Conservation (phyloP, 1,284 basidiomycete genomes). For the Pseudozyma thailandica region DNA sequence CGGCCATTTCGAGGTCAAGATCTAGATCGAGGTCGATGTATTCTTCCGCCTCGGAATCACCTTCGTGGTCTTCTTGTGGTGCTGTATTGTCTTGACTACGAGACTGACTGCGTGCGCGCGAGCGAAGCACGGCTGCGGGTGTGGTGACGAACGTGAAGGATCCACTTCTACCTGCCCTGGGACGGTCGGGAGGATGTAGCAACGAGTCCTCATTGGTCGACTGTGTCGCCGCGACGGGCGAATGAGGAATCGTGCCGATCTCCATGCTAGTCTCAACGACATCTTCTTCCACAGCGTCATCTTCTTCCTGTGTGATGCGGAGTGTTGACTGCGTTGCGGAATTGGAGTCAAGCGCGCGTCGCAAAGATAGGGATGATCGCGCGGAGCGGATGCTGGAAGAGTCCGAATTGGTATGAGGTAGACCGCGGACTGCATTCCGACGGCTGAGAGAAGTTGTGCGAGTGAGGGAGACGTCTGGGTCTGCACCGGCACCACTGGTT, state of each 20-base stretch:
- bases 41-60: conserved; percentile 27
- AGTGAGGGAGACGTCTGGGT: conserved; percentile 36
- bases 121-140: conserved; percentile 37
- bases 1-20: conserved; percentile 34
- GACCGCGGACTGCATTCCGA: conserved; percentile 40
- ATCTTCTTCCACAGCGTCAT: conserved; percentile 19
- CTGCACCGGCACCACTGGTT: too few relatives aligned
- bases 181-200: conserved; percentile 13
- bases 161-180: conserved; percentile 19
- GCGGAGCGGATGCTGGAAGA: conserved; percentile 29
- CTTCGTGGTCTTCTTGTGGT: conserved; percentile 4
- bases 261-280: conserved; percentile 29
- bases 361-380: conserved; percentile 20
- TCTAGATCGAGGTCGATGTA: conserved; percentile 42
- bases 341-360: conserved; percentile 5
- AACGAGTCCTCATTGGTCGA: conserved; percentile 1
- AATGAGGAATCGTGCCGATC: conserved; percentile 15
- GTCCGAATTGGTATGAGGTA: conserved; percentile 22
- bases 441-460: conserved; percentile 29
- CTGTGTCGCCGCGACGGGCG: not conserved
- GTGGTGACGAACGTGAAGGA: conserved; percentile 44
- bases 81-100: conserved; percentile 6
- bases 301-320: conserved; percentile 2
- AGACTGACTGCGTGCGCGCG: conserved; percentile 25
- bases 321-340: not conserved